A percentile compares a stretch with the other conserved stretches of the same genome.
Conservation (phyloP, 202 grass and related monocot genomes). For the Zoysia matrella region DNA sequence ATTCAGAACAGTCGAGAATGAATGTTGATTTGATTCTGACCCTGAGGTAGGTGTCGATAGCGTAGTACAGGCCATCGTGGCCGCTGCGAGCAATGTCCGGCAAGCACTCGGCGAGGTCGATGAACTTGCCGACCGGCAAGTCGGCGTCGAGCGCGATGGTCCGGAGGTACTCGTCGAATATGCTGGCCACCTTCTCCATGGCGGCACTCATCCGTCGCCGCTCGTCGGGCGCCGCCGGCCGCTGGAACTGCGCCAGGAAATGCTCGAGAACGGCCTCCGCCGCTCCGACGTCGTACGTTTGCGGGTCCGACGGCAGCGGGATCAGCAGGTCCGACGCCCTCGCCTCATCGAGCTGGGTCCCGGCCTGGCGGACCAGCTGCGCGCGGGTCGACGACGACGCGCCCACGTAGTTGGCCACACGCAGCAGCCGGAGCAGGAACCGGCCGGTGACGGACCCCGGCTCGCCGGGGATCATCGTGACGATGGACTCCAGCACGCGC, state of each 20-base stretch:
- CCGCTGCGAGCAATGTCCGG: constrained; percentile 70
- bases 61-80: constrained; percentile 78
- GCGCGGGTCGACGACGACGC: constrained; percentile 83
- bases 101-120: constrained; percentile 70
- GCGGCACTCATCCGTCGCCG: constrained; percentile 42
- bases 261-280: constrained; percentile 72
- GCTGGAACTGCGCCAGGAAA: constrained; percentile 67
- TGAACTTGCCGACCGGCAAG: constrained; percentile 68
- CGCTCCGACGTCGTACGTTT: constrained; percentile 67
- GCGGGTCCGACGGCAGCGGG: constrained; percentile 53
- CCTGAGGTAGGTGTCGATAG: constrained; percentile 91
- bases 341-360: constrained; percentile 73
- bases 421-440: constrained; percentile 77
- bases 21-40: constrained; percentile 25
- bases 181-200: constrained; percentile 63
- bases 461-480: constrained; percentile 77
- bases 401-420: constrained; percentile 61
- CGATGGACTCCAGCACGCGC: constrained; percentile 80
- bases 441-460: constrained; percentile 63
- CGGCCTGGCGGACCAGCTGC: constrained; percentile 70
- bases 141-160: constrained; percentile 55
- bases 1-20: neutral
- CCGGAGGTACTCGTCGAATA: constrained; percentile 71
- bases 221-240: constrained; percentile 39
- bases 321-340: constrained; percentile 67